These are phyloP conservation scores for Heterobasidion annosum DNA, from an alignment of 1,284 basidiomycete genomes.

Conservation along the genomic window DNA sequence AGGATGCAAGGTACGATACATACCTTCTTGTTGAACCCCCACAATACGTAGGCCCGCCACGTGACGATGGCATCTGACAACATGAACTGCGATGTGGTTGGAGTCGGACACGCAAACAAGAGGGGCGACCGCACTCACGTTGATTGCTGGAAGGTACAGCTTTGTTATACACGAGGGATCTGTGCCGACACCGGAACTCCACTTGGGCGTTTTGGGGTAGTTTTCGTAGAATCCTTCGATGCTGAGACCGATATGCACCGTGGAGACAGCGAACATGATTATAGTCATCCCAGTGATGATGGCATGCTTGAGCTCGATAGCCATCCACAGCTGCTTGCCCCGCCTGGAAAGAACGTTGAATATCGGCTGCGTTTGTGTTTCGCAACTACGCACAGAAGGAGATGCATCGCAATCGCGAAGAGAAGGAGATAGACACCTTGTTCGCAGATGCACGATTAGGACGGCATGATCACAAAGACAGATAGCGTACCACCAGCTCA, in stretches of 20 bases:
- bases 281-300: background rate
- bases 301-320: background rate
- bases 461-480: too few species aligned
- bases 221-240: background rate
- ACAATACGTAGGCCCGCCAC: slow-evolving; percentile 1
- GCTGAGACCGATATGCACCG: background rate
- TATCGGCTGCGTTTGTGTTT: background rate
- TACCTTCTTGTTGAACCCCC: background rate
- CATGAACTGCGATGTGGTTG: background rate
- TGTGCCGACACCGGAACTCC: background rate
- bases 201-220: background rate
- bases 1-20: background rate
- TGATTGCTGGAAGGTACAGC: slow-evolving; percentile 1
- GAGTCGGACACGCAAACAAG: background rate
- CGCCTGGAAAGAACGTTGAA: background rate
- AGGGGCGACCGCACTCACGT: background rate
- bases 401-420: background rate
- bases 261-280: background rate
- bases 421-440: slow-evolving; percentile 1
- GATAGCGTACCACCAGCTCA: background rate
- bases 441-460: too few species aligned
- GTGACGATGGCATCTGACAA: slow-evolving; percentile 1
- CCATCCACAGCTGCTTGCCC: background rate
- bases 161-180: background rate
- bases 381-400: background rate